Evolutionary conservation across 805 yeast species (phyloP).

Genomic region (Spathaspora gorwiae): DNA sequence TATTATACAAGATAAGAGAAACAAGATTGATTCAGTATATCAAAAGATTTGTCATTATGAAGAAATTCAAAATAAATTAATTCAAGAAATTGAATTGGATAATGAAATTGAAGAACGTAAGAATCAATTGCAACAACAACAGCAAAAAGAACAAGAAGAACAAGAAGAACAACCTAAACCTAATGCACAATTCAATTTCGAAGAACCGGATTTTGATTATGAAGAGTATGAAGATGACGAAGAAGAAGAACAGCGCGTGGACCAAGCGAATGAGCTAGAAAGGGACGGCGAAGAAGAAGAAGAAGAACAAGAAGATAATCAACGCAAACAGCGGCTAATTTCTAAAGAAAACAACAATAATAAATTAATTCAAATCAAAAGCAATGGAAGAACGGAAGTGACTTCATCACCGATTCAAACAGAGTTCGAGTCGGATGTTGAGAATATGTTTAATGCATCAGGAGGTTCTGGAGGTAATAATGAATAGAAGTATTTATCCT

Average conservation of each 20-base stretch:
- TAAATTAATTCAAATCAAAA: slow-evolving; percentile 20
- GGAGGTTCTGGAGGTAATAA: background rate
- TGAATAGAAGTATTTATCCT: too few relatives aligned
- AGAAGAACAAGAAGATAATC: slow-evolving; percentile 13
- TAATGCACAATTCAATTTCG: slow-evolving; percentile 3
- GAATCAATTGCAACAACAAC: background rate
- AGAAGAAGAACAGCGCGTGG: slow-evolving; percentile 1
- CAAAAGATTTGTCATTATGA: slow-evolving; percentile 12
- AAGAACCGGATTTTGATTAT: slow-evolving; percentile 1
- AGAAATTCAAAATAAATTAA: slow-evolving; percentile 3
- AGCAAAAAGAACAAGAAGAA: background rate
- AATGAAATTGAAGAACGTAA: slow-evolving; percentile 1
- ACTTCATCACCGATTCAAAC: slow-evolving; percentile 16
- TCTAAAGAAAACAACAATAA: slow-evolving; percentile 19
- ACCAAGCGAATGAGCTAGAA: background rate
- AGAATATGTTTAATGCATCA: background rate
- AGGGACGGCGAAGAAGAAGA: background rate
- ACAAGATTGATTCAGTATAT: slow-evolving; percentile 9
- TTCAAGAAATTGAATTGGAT: slow-evolving; percentile 5
- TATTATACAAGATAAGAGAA: slow-evolving; percentile 9
- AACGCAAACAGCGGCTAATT: slow-evolving; percentile 22
- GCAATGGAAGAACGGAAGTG: slow-evolving; percentile 17
- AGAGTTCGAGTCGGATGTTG: slow-evolving; percentile 1
- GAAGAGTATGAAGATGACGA: slow-evolving; percentile 5
- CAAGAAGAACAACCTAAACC: background rate